Evolutionary conservation across 257 asterid species (phyloP).

Genomic region (Salvia rosmarinus): DNA sequence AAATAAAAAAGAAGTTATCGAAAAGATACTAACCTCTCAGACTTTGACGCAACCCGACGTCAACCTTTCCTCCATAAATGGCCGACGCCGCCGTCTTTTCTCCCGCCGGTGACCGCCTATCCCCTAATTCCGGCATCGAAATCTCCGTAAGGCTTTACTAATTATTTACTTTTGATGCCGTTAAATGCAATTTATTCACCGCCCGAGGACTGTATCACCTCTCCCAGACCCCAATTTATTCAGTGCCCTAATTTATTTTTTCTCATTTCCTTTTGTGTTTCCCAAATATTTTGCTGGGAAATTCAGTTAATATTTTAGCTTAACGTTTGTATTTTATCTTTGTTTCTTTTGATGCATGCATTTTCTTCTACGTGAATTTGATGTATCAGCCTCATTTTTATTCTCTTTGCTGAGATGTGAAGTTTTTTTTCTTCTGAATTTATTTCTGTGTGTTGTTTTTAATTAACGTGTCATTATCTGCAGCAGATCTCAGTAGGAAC

Average conservation of each 20-base stretch:
- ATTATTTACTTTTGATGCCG: constrained; percentile 5
- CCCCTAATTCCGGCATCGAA: constrained; percentile 49
- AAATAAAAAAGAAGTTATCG: constrained; percentile 37
- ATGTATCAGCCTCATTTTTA: neutral
- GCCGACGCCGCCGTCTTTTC: constrained; percentile 53
- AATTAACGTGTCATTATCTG: no score
- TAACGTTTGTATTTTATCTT: neutral
- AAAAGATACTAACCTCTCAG: constrained; percentile 44
- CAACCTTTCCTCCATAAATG: constrained; percentile 40
- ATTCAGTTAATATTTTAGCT: neutral
- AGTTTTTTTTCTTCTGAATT: neutral
- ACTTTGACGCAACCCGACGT: constrained; percentile 53
- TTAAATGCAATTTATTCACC: constrained; percentile 27
- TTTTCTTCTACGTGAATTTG: constrained; percentile 9
- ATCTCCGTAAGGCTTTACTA: constrained; percentile 49
- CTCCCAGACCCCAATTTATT: constrained; percentile 24
- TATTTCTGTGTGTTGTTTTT: no score
- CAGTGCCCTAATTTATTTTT: neutral
- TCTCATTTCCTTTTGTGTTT: neutral
- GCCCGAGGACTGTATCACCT: constrained; percentile 36
- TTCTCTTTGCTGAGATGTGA: neutral
- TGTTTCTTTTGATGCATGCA: neutral
- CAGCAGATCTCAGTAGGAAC: neutral
- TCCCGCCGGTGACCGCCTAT: constrained; percentile 46
- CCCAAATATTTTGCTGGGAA: neutral